These are phyloP conservation scores for Sporothrix protearum DNA, from an alignment of 2,329 filamentous ascomycete genomes.

Conservation along the genomic window DNA sequence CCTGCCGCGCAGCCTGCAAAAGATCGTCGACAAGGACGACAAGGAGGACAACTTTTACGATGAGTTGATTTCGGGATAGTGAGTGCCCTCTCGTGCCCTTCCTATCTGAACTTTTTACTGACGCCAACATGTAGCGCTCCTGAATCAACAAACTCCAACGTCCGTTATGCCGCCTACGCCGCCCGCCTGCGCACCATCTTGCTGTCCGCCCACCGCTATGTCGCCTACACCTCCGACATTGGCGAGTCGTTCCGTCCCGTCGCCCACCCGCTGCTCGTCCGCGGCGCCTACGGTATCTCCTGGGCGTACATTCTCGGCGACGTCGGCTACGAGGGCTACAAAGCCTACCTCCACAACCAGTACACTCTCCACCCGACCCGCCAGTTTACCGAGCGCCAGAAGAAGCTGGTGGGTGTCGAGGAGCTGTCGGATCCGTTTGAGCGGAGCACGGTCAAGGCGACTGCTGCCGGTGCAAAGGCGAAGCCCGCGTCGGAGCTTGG, in stretches of 20 bases:
- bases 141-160: conserved; percentile 77
- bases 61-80: conserved; percentile 75
- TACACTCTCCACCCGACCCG: conserved; percentile 65
- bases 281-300: conserved; percentile 80
- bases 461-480: background rate
- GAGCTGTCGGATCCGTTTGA: background rate
- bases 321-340: conserved; percentile 90
- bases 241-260: conserved; percentile 94
- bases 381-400: conserved; percentile 49
- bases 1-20: conserved; percentile 55
- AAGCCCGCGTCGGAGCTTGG: background rate
- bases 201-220: conserved; percentile 86
- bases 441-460: conserved; percentile 6
- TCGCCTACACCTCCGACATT: conserved; percentile 94
- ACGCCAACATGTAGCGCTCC: conserved; percentile 51
- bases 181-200: conserved; percentile 81
- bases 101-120: background rate
- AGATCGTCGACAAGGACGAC: conserved; percentile 55
- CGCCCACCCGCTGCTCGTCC: conserved; percentile 78
- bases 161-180: conserved; percentile 92
- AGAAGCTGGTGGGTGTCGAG: conserved; percentile 46
- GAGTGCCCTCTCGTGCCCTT: conserved; percentile 42
- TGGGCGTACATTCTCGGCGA: conserved; percentile 93
- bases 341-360: conserved; percentile 86
- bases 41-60: conserved; percentile 72